A percentile compares a stretch with the other conserved stretches of the same genome.
Evolutionary conservation across 2,329 filamentous ascomycete species (phyloP).

Genomic region (Erysiphe pulchra): DNA sequence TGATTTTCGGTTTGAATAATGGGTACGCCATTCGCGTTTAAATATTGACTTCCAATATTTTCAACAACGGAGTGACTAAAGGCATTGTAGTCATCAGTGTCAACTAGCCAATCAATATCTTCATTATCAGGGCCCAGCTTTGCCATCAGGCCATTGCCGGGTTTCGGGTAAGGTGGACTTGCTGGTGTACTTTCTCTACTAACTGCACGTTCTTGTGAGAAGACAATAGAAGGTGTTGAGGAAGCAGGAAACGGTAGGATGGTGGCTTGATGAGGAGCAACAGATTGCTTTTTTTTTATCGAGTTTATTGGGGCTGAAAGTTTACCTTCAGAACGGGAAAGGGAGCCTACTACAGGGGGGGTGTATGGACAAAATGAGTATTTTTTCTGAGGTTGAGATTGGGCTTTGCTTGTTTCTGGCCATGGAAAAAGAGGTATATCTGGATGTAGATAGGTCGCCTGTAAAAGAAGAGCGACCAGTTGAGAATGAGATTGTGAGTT

Average conservation of each 20-base stretch:
- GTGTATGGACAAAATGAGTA: slow-evolving; percentile 6
- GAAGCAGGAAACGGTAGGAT: slow-evolving; percentile 17
- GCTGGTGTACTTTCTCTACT: slow-evolving; percentile 24
- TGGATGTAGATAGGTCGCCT: slow-evolving; percentile 32
- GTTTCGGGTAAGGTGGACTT: slow-evolving; percentile 34
- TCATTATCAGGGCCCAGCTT: slow-evolving; percentile 27
- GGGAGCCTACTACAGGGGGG: slow-evolving; percentile 13
- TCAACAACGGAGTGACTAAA: slow-evolving; percentile 14
- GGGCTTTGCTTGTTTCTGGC: slow-evolving; percentile 1
- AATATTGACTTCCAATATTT: slow-evolving; percentile 3
- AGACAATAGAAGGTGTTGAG: slow-evolving; percentile 2
- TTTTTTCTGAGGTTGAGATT: background rate
- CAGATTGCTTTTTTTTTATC: slow-evolving; percentile 19
- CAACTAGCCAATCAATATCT: slow-evolving; percentile 34
- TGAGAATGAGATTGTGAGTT: slow-evolving; percentile 30
- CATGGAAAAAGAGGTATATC: slow-evolving; percentile 37
- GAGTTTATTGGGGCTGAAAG: slow-evolving; percentile 16
- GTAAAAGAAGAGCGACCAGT: slow-evolving; percentile 38
- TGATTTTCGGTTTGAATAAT: too few relatives aligned
- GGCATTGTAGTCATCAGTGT: slow-evolving; percentile 19
- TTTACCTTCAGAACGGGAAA: slow-evolving; percentile 15
- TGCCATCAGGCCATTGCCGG: slow-evolving; percentile 30
- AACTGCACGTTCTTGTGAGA: slow-evolving; percentile 10
- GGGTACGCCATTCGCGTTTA: too few relatives aligned
- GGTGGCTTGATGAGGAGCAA: slow-evolving; percentile 25